phyloP scores from a whole-genome alignment of 192 early-diverging fungal genomes.

The Globomyces pollinis-pini region DNA sequence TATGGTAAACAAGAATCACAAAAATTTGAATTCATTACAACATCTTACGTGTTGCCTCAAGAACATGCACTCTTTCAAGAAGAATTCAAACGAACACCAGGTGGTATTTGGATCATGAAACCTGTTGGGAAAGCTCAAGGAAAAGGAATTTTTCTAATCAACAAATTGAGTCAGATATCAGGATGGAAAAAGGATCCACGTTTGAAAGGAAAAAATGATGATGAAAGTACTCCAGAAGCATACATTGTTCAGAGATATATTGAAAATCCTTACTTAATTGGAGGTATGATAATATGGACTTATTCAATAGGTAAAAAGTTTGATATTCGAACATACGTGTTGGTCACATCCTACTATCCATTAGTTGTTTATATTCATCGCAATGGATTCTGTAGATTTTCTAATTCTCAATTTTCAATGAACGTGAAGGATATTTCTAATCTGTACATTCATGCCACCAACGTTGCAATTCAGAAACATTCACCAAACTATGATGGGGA shows the following conservation, averaged over 20 bases:
- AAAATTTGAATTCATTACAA: slow-evolving; percentile 55
- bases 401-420: slow-evolving; percentile 54
- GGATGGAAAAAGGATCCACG: slow-evolving; percentile 50
- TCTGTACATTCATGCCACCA: slow-evolving; percentile 57
- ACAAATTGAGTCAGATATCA: slow-evolving; percentile 50
- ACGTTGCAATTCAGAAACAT: slow-evolving; percentile 58
- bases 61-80: slow-evolving; percentile 60
- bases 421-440: slow-evolving; percentile 59
- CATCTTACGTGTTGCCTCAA: slow-evolving; percentile 49
- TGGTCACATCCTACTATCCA: slow-evolving; percentile 55
- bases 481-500: slow-evolving; percentile 47
- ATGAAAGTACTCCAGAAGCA: slow-evolving; percentile 47
- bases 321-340: slow-evolving; percentile 52
- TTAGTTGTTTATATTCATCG: slow-evolving; percentile 53
- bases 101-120: slow-evolving; percentile 62
- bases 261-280: slow-evolving; percentile 56
- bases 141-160: slow-evolving; percentile 62
- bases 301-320: slow-evolving; percentile 60
- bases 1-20: slow-evolving; percentile 46
- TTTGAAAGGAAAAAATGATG: slow-evolving; percentile 14
- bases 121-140: slow-evolving; percentile 62
- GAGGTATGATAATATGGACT: slow-evolving; percentile 24
- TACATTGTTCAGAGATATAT: slow-evolving; percentile 61
- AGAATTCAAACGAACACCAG: slow-evolving; percentile 57
- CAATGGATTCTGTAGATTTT: slow-evolving; percentile 60